These are phyloP conservation scores for Lactarius trivialis DNA, from an alignment of 768 basidiomycete species.

Conservation along the genomic window DNA sequence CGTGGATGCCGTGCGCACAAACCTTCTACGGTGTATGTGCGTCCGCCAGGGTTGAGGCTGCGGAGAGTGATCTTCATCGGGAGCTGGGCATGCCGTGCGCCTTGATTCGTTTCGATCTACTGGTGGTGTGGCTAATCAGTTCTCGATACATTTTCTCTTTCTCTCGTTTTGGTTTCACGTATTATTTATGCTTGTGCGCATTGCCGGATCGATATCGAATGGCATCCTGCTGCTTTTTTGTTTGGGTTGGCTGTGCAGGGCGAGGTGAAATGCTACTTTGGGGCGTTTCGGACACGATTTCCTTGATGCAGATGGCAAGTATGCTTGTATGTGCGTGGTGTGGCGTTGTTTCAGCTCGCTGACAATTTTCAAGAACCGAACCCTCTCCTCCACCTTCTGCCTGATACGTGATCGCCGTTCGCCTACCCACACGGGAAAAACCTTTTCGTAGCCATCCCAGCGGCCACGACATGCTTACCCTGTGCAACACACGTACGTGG, in stretches of 20 bases:
- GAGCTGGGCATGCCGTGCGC: conserved; percentile 70
- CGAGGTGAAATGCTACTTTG: conserved; percentile 1
- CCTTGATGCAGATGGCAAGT: background rate
- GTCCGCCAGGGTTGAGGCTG: conserved; percentile 29
- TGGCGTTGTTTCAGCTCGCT: background rate
- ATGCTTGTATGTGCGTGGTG: background rate
- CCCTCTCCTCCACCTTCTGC: background rate
- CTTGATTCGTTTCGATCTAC: conserved; percentile 29
- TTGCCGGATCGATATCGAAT: background rate
- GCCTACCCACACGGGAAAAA: background rate
- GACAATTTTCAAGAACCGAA: background rate
- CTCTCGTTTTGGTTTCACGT: background rate
- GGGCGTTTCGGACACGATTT: background rate
- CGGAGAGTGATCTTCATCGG: conserved; percentile 41
- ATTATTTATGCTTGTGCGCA: background rate
- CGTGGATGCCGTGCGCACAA: conserved; percentile 18
- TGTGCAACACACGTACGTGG: background rate
- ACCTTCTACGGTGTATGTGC: conserved; percentile 19
- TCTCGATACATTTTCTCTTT: conserved; percentile 42
- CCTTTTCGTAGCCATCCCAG: background rate
- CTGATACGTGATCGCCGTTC: background rate
- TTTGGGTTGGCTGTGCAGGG: background rate
- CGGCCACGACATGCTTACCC: background rate
- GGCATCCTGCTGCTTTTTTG: background rate
- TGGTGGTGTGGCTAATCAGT: conserved; percentile 66